phyloP scores from a whole-genome alignment of 2,329 filamentous ascomycete species.

The Mycosphaerella sp. region DNA sequence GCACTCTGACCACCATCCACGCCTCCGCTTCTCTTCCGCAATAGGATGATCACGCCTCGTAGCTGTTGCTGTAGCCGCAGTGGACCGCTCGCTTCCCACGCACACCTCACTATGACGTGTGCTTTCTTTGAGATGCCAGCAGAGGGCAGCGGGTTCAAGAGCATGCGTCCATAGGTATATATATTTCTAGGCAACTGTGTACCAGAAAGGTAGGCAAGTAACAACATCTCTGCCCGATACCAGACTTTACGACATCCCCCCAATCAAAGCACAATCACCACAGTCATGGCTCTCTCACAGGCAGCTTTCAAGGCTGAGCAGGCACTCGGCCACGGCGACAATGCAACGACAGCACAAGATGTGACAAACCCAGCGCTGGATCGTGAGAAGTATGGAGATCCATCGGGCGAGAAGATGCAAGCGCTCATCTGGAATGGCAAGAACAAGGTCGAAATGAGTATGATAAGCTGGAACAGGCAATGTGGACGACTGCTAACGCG shows the following conservation, averaged over 20 bases:
- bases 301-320: conserved; percentile 63
- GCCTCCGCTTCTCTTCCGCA: background rate
- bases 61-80: background rate
- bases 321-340: conserved; percentile 59
- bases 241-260: background rate
- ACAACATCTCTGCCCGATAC: background rate
- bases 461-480: conserved; percentile 11
- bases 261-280: background rate
- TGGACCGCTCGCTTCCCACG: conserved; percentile 3
- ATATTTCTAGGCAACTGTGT: background rate
- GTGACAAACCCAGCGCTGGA: conserved; percentile 56
- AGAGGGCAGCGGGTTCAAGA: background rate
- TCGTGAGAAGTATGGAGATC: conserved; percentile 45
- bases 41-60: background rate
- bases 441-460: conserved; percentile 60
- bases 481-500: background rate
- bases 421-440: conserved; percentile 78
- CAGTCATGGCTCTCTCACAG: conserved; percentile 48
- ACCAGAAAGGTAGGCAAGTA: background rate
- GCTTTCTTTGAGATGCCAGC: background rate
- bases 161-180: background rate
- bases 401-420: conserved; percentile 56
- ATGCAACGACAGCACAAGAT: conserved; percentile 61
- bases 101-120: conserved; percentile 9
- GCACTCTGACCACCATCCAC: too few species aligned